These are phyloP conservation scores for Zostera marina DNA, from an alignment of 116 monocot genomes.

Conservation along the genomic window DNA sequence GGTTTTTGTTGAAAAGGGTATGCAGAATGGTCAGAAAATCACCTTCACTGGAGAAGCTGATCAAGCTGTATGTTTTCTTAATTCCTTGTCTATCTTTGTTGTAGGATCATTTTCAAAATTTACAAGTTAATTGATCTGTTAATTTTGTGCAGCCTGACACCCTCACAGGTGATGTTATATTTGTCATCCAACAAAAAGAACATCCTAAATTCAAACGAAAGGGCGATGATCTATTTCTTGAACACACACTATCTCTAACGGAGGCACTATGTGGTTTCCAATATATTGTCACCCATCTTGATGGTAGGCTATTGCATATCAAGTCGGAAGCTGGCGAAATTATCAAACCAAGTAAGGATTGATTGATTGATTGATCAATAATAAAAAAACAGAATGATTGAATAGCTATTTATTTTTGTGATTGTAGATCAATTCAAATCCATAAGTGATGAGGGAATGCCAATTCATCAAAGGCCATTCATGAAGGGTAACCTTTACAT, in stretches of 20 bases:
- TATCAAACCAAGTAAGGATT: conserved; percentile 57
- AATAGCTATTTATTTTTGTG: background rate
- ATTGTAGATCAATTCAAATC: conserved; percentile 82
- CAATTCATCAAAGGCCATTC: conserved; percentile 85
- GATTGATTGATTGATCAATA: too few species aligned
- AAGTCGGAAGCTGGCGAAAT: conserved; percentile 87
- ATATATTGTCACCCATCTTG: conserved; percentile 65
- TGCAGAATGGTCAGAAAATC: conserved; percentile 94
- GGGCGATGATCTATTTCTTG: conserved; percentile 77
- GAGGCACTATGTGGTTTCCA: conserved; percentile 96
- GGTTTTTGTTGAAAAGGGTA: conserved; percentile 79
- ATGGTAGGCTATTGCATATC: conserved; percentile 71
- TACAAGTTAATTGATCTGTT: background rate
- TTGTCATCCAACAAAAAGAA: conserved; percentile 83
- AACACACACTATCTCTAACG: conserved; percentile 75
- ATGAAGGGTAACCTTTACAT: conserved; percentile 97
- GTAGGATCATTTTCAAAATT: background rate
- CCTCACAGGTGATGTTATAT: conserved; percentile 74
- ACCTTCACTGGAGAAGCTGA: conserved; percentile 97
- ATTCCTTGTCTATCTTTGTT: background rate
- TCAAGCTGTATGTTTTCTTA: conserved; percentile 36
- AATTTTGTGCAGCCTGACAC: conserved; percentile 57
- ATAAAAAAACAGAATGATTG: too few species aligned
- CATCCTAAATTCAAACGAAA: conserved; percentile 96
- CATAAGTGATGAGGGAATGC: conserved; percentile 97